These are phyloP conservation scores for Ceratocystis cacaofunesta DNA, from an alignment of 2,329 filamentous ascomycete genomes.

Conservation along the genomic window DNA sequence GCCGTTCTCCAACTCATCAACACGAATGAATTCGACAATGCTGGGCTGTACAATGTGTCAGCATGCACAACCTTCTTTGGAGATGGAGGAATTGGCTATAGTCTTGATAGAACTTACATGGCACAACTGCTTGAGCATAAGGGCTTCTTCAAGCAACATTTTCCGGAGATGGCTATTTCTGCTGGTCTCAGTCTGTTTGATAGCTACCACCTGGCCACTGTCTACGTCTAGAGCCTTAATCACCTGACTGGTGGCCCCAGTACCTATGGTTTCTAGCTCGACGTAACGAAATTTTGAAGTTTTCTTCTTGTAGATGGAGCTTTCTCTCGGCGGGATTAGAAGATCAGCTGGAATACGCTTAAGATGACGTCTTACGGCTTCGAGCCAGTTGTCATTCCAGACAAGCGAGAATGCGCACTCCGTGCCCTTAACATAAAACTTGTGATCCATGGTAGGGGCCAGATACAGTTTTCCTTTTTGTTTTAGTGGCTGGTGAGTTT, in stretches of 20 bases:
- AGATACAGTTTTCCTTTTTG: neutral
- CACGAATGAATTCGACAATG: conserved; percentile 8
- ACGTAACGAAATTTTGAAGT: neutral
- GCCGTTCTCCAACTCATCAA: neutral
- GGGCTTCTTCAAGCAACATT: neutral
- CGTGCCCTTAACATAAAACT: neutral
- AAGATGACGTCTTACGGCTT: neutral
- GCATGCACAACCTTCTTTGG: neutral
- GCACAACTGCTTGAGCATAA: neutral
- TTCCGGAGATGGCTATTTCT: neutral
- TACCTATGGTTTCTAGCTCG: neutral
- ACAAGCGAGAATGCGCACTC: neutral
- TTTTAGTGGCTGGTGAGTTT: neutral
- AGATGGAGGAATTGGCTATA: too few relatives aligned
- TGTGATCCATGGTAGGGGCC: neutral
- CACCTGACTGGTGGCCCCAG: neutral
- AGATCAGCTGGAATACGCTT: neutral
- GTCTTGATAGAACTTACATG: conserved; percentile 1
- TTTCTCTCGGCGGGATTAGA: neutral
- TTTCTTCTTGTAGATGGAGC: neutral
- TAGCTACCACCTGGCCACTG: neutral
- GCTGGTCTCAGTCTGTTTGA: neutral
- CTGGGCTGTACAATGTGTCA: neutral
- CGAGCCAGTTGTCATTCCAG: neutral
- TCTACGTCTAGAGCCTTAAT: conserved; percentile 1